Conservation (phyloP, 2,329 filamentous ascomycete species). For the Venturia oleaginea region DNA sequence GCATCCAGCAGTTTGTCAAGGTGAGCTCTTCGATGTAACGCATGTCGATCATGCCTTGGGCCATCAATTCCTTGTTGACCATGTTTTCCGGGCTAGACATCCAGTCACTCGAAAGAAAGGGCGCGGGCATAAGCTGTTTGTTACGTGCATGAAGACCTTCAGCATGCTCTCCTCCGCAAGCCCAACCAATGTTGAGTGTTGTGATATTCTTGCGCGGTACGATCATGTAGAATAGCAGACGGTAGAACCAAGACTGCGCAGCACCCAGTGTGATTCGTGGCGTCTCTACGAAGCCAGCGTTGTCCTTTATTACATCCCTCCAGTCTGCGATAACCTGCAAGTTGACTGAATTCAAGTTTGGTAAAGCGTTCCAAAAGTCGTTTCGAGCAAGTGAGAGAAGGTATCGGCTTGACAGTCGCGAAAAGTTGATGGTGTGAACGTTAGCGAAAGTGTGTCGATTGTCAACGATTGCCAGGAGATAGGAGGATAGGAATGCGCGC, state of each 20-base stretch:
- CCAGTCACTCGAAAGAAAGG: constrained; percentile 35
- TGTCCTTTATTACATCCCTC: constrained; percentile 48
- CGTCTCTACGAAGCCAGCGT: constrained; percentile 43
- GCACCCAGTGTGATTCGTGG: constrained; percentile 41
- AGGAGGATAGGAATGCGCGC: constrained; percentile 58
- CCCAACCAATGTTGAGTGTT: constrained; percentile 56
- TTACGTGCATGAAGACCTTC: constrained; percentile 53
- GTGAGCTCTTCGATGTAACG: constrained; percentile 50
- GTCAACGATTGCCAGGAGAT: constrained; percentile 55
- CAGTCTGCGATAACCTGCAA: constrained; percentile 58
- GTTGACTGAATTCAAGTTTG: constrained; percentile 45
- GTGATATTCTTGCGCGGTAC: constrained; percentile 42
- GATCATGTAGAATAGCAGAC: constrained; percentile 44
- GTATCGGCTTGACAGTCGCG: constrained; percentile 55
- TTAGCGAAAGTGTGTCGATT: constrained; percentile 45
- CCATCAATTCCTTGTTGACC: constrained; percentile 15
- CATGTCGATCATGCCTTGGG: constrained; percentile 39
- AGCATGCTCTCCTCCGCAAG: constrained; percentile 58
- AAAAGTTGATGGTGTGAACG: constrained; percentile 52
- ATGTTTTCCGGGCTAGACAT: constrained; percentile 16
- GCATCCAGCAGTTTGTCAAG: constrained; percentile 61
- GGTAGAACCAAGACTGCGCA: constrained; percentile 43
- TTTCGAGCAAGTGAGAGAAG: constrained; percentile 45
- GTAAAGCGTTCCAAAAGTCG: constrained; percentile 54
- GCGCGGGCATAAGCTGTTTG: constrained; percentile 53